Evolutionary conservation across 805 yeast genomes (phyloP).

Genomic region (Limtongozyma cylindracea): DNA sequence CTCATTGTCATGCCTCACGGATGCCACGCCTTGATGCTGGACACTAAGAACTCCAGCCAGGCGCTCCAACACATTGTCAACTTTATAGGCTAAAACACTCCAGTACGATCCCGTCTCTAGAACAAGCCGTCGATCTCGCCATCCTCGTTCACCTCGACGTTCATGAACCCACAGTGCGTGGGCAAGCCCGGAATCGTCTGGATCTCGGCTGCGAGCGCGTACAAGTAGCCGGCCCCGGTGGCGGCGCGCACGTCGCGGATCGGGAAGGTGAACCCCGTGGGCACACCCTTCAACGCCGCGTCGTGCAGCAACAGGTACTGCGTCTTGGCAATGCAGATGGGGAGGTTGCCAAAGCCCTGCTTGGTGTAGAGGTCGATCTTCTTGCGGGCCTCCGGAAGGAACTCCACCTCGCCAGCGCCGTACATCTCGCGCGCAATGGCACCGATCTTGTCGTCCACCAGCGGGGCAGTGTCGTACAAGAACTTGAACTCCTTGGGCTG

Average conservation of each 20-base stretch:
- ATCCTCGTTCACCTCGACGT: slow-evolving; percentile 72
- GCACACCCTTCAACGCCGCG: slow-evolving; percentile 82
- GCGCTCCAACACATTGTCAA: no score
- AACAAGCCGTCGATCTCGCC: slow-evolving; percentile 91
- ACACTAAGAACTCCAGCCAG: no score
- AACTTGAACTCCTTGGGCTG: slow-evolving; percentile 11
- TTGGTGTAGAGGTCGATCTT: slow-evolving; percentile 61
- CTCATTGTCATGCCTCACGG: no score
- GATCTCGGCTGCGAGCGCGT: slow-evolving; percentile 90
- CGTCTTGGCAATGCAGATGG: slow-evolving; percentile 93
- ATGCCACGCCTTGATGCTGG: no score
- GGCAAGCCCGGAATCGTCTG: slow-evolving; percentile 96
- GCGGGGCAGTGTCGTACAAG: slow-evolving; percentile 42
- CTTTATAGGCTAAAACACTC: no score
- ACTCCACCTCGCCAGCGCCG: slow-evolving; percentile 72
- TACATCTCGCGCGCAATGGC: slow-evolving; percentile 75
- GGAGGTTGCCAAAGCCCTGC: slow-evolving; percentile 80
- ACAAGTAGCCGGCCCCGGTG: slow-evolving; percentile 90
- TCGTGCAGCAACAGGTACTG: slow-evolving; percentile 93
- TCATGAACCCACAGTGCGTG: slow-evolving; percentile 91
- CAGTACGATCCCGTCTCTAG: no score
- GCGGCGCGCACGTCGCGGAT: slow-evolving; percentile 86
- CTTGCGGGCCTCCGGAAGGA: slow-evolving; percentile 54
- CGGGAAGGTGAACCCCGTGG: slow-evolving; percentile 82
- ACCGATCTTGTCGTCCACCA: slow-evolving; percentile 60